phyloP scores from a whole-genome alignment of 192 early-diverging fungal species.

The Linnemannia elongata region DNA sequence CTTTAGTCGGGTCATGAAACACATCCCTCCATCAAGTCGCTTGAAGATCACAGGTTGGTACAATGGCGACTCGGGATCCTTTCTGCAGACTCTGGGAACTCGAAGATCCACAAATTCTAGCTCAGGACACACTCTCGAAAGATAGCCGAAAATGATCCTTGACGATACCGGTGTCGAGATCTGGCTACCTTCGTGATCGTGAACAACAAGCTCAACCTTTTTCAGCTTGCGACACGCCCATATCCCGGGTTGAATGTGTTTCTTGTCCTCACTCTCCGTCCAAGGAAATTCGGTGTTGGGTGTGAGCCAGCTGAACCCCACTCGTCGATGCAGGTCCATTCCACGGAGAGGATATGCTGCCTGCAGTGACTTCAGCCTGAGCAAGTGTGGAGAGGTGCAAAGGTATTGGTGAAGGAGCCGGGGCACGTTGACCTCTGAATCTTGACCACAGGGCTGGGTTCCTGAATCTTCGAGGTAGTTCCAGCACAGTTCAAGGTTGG shows the following conservation, averaged over 20 bases:
- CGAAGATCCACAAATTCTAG: not conserved
- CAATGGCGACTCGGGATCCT: not conserved
- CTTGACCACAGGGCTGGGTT: not conserved
- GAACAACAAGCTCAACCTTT: not conserved
- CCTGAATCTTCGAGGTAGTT: not conserved
- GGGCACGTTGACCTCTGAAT: not conserved
- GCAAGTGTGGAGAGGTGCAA: not conserved
- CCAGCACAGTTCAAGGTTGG: not conserved
- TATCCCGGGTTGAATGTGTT: not conserved
- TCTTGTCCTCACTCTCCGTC: not conserved
- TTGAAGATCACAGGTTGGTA: not conserved
- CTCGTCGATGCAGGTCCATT: not conserved
- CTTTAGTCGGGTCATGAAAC: not conserved
- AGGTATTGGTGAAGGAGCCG: not conserved
- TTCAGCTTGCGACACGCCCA: slow-evolving; percentile 3
- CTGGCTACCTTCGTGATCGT: slow-evolving; percentile 1
- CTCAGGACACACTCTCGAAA: not conserved
- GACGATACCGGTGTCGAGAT: not conserved
- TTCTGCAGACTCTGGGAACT: not conserved
- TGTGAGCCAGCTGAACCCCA: not conserved
- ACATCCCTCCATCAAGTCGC: not conserved
- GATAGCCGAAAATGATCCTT: not conserved
- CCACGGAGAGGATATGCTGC: slow-evolving; percentile 1
- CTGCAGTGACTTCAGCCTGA: not conserved
- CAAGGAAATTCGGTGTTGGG: not conserved